These are phyloP conservation scores for Vitis hybrid DNA, from an alignment of 177 flowering plant species.

Conservation along the genomic window DNA sequence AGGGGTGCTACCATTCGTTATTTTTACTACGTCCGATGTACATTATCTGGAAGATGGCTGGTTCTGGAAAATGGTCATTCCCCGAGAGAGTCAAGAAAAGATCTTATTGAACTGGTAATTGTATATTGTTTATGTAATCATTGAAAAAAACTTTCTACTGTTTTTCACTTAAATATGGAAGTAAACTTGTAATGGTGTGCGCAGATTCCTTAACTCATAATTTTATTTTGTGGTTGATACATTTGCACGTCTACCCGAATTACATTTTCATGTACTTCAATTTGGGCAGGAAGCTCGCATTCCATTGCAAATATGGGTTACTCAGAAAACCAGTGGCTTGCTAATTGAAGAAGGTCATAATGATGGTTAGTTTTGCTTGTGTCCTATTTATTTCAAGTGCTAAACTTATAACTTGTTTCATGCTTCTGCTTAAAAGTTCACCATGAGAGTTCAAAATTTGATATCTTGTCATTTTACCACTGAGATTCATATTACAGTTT, in stretches of 20 bases:
- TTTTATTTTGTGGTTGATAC: background rate
- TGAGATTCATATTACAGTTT: background rate
- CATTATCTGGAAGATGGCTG: slow-evolving; percentile 62
- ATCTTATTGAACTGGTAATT: slow-evolving; percentile 59
- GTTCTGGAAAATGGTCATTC: slow-evolving; percentile 60
- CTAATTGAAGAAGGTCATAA: slow-evolving; percentile 55
- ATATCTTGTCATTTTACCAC: background rate
- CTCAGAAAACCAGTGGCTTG: slow-evolving; percentile 66
- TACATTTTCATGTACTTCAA: slow-evolving; percentile 1
- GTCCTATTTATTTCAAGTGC: background rate
- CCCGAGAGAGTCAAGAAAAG: slow-evolving; percentile 43
- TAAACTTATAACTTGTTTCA: background rate
- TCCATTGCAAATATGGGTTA: slow-evolving; percentile 86
- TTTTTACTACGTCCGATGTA: slow-evolving; percentile 67
- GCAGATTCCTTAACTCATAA: background rate
- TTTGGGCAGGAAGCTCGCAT: slow-evolving; percentile 68
- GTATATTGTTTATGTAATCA: too few species aligned
- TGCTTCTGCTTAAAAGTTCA: background rate
- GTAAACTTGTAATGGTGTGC: too few species aligned
- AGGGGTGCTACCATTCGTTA: slow-evolving; percentile 85
- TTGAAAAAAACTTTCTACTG: too few species aligned
- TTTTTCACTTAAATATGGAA: too few species aligned
- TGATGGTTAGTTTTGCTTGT: slow-evolving; percentile 41
- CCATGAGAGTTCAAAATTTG: background rate
- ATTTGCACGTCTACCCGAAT: background rate